A percentile compares a stretch with the other conserved stretches of the same genome.
Evolutionary conservation across 305 asterid genomes (phyloP).

Genomic region (Caryopteris hybrid): DNA sequence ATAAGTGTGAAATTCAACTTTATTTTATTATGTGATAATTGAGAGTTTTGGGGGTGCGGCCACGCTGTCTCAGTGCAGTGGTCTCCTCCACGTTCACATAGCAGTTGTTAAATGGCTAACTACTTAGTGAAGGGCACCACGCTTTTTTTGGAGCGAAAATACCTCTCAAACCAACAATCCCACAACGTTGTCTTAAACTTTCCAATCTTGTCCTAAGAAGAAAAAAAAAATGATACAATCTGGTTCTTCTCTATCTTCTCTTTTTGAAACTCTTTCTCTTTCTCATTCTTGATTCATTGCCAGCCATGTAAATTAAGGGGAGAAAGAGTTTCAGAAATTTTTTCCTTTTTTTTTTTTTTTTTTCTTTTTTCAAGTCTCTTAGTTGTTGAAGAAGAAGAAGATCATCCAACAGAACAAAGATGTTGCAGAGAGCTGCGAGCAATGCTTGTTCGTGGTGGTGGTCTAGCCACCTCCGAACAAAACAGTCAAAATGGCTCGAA

Average conservation of each 20-base stretch:
- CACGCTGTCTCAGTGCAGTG: neutral
- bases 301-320: constrained; percentile 13
- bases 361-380: too few relatives aligned
- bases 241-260: neutral
- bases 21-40: too few relatives aligned
- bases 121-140: constrained; percentile 27
- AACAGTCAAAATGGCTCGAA: constrained; percentile 97
- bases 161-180: constrained; percentile 24
- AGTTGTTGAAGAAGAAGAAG: too few relatives aligned
- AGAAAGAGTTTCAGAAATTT: constrained; percentile 24
- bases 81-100: constrained; percentile 8
- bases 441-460: constrained; percentile 99
- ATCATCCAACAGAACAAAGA: constrained; percentile 20
- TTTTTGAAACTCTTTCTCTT: constrained; percentile 22
- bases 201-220: neutral
- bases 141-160: constrained; percentile 28
- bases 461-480: constrained; percentile 94
- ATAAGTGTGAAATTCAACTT: too few relatives aligned
- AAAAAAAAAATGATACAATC: constrained; percentile 9
- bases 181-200: neutral
- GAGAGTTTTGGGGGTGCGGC: too few relatives aligned
- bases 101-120: neutral
- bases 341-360: too few relatives aligned
- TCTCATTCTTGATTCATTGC: constrained; percentile 16
- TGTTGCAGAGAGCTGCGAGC: constrained; percentile 95